These are phyloP conservation scores for Dendryphion nanum DNA, from an alignment of 2,329 filamentous ascomycete species.

Conservation along the genomic window DNA sequence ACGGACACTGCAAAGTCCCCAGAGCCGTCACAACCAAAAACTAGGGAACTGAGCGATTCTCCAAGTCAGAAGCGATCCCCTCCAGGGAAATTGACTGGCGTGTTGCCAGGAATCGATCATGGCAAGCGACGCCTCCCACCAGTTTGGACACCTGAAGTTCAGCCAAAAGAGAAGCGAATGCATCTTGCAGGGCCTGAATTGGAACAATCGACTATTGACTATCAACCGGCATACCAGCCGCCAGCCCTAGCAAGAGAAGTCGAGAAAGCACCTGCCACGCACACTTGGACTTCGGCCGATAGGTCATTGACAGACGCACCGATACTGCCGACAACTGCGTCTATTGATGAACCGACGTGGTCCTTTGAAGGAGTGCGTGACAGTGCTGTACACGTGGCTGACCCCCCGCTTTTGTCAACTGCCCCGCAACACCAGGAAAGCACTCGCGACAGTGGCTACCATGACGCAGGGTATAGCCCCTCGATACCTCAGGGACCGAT, in stretches of 20 bases:
- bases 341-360: constrained; percentile 33
- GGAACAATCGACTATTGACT: constrained; percentile 5
- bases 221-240: constrained; percentile 8
- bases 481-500: constrained; percentile 10
- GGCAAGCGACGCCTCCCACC: constrained; percentile 36
- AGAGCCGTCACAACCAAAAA: background rate
- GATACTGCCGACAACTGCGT: constrained; percentile 4
- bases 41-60: background rate
- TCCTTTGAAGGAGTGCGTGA: constrained; percentile 43
- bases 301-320: too few species aligned
- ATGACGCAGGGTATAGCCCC: constrained; percentile 22
- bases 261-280: constrained; percentile 1
- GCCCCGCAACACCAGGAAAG: constrained; percentile 23
- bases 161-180: constrained; percentile 34
- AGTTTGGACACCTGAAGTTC: constrained; percentile 27
- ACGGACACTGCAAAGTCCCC: constrained; percentile 2
- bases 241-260: background rate
- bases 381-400: constrained; percentile 45
- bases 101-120: constrained; percentile 14
- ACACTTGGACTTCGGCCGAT: too few species aligned
- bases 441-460: constrained; percentile 46
- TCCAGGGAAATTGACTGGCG: constrained; percentile 6
- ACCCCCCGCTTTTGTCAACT: constrained; percentile 40
- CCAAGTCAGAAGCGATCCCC: constrained; percentile 2
- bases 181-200: constrained; percentile 21